Evolutionary conservation across 257 asterid genomes (phyloP).

Genomic region (Primulina eburnea): DNA sequence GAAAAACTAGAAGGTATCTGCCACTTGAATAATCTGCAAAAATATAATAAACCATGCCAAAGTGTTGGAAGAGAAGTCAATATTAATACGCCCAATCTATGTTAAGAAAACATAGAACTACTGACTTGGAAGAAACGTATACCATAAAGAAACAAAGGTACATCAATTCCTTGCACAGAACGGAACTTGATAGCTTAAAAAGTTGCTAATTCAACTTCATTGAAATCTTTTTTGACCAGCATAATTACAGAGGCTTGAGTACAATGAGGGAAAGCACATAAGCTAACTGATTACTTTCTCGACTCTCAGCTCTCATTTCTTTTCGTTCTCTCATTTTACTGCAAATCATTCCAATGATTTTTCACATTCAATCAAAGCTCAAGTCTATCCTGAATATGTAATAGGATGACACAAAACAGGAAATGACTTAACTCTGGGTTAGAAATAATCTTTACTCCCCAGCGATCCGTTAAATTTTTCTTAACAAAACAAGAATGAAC

Average conservation of each 20-base stretch:
- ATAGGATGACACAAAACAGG: not conserved
- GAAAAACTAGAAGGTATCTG: not conserved
- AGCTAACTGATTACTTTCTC: not conserved
- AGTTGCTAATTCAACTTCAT: no score
- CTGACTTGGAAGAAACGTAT: not conserved
- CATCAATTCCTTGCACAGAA: not conserved
- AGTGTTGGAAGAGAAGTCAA: not conserved
- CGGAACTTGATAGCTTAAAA: not conserved
- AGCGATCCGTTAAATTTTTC: not conserved
- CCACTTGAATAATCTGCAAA: not conserved
- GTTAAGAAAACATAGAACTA: not conserved
- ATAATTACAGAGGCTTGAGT: not conserved
- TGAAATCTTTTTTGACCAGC: not conserved
- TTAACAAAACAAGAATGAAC: not conserved
- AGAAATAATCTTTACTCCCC: not conserved
- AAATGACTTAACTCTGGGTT: not conserved
- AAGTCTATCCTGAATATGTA: not conserved
- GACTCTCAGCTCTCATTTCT: not conserved
- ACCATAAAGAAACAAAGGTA: no score
- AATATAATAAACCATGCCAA: not conserved
- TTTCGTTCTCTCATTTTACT: not conserved
- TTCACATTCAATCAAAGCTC: not conserved
- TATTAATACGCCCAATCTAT: not conserved
- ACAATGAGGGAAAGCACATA: not conserved
- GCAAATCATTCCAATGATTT: not conserved